phyloP scores from a whole-genome alignment of 2,329 filamentous ascomycete genomes.

The Arachnopeziza araneosa region DNA sequence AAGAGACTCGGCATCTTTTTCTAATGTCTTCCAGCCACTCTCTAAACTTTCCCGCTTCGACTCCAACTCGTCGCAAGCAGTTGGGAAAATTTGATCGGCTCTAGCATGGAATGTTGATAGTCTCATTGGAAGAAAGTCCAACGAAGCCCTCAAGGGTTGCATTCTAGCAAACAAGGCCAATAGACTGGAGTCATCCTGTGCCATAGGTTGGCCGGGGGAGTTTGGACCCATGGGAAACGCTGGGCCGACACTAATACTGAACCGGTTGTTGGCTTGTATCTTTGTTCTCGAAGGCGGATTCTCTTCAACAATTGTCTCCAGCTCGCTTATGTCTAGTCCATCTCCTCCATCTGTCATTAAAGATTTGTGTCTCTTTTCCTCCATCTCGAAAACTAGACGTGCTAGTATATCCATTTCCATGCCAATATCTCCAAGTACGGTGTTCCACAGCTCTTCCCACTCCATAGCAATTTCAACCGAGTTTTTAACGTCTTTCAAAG shows the following conservation, averaged over 20 bases:
- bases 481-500: constrained; percentile 72
- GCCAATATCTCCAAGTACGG: constrained; percentile 86
- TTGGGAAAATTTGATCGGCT: constrained; percentile 76
- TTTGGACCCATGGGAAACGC: constrained; percentile 57
- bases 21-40: constrained; percentile 79
- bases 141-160: constrained; percentile 85
- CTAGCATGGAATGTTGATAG: constrained; percentile 78
- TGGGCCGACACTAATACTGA: constrained; percentile 50
- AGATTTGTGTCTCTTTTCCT: constrained; percentile 84
- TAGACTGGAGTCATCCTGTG: constrained; percentile 80
- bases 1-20: constrained; percentile 83
- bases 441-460: constrained; percentile 96
- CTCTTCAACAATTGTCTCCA: constrained; percentile 92
- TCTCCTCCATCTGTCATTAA: constrained; percentile 59
- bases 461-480: constrained; percentile 98
- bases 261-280: constrained; percentile 54
- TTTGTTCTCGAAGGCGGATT: constrained; percentile 54
- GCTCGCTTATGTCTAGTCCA: constrained; percentile 70
- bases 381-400: constrained; percentile 91
- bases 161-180: constrained; percentile 89
- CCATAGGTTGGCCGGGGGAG: constrained; percentile 53
- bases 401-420: constrained; percentile 77
- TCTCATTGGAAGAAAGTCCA: constrained; percentile 95
- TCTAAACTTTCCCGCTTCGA: constrained; percentile 70
- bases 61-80: constrained; percentile 83